Percentiles rank a stretch among this genome's conserved stretches.
phyloP scores from a whole-genome alignment of 78 protist species.

The Dictyostelium discoideum region dicty_2.7 NC_007091.3:256001-256500 shows the following conservation, averaged over 20 bases:
- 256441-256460: neutral
- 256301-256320: neutral
- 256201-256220: neutral
- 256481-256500: neutral
- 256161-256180: neutral
- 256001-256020: neutral
- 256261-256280: neutral
- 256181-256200: neutral
- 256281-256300: neutral
- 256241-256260: neutral
- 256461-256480: neutral
- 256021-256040: neutral
- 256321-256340: neutral
- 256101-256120: constrained; percentile 11
- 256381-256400: neutral
- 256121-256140: constrained; percentile 29
- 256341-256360: neutral
- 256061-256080: neutral
- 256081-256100: neutral
- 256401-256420: neutral
- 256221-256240: neutral
- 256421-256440: no score
- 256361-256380: neutral
- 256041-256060: neutral
- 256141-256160: constrained; percentile 34